phyloP scores from a whole-genome alignment of 306 rosid species.

The Myrica gale region DNA sequence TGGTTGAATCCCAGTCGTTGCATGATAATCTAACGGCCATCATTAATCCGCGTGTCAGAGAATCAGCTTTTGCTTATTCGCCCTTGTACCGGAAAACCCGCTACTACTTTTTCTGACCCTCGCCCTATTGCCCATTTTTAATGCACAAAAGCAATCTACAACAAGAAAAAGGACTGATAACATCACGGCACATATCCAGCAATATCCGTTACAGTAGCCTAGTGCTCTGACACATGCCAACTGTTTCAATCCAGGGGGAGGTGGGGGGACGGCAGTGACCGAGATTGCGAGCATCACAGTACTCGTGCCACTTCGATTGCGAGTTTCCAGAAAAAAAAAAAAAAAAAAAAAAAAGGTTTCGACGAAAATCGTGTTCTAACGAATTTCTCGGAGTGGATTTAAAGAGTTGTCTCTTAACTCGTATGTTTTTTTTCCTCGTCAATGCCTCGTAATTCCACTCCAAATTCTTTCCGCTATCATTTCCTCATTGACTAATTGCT shows the following conservation, averaged over 20 bases:
- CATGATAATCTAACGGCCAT: conserved; percentile 44
- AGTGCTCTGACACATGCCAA: not conserved
- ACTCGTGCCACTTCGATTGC: no score
- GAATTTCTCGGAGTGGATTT: conserved; percentile 32
- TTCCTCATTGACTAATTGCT: conserved; percentile 45
- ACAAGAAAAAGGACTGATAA: conserved; percentile 5
- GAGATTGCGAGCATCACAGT: not conserved
- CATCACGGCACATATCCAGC: not conserved
- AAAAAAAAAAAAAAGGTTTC: no score
- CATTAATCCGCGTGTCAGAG: conserved; percentile 47
- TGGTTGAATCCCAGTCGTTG: conserved; percentile 25
- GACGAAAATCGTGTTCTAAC: not conserved
- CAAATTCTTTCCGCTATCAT: conserved; percentile 48
- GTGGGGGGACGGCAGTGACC: not conserved
- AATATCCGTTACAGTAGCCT: not conserved
- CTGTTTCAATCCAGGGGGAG: not conserved
- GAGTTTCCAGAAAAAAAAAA: no score
- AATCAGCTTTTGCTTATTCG: conserved; percentile 63
- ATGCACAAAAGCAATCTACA: conserved; percentile 27
- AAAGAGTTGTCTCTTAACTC: conserved; percentile 2
- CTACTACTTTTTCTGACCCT: conserved; percentile 59
- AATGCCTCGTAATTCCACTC: conserved; percentile 50
- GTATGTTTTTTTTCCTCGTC: conserved; percentile 22
- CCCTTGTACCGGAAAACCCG: conserved; percentile 92
- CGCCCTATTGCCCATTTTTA: conserved; percentile 20